A percentile compares a stretch with the other conserved stretches of the same genome.
Evolutionary conservation across 2,329 filamentous ascomycete genomes (phyloP).

Genomic region (Escovopsis weberi): DNA sequence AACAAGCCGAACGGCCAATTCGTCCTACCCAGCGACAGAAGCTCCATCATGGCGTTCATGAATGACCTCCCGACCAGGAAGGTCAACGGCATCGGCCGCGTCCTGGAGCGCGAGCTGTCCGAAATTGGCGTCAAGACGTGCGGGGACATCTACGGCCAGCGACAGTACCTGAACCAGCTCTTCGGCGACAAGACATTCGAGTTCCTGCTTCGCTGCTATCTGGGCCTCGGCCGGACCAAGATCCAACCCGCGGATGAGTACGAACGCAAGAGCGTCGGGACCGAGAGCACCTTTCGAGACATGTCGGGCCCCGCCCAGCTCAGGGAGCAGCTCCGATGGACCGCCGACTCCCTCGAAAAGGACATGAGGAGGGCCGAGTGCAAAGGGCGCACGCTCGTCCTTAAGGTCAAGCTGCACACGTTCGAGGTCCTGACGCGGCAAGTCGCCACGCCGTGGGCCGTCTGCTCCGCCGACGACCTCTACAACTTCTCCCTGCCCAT

Average conservation of each 20-base stretch:
- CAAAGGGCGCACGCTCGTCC: constrained; percentile 77
- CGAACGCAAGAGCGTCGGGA: constrained; percentile 86
- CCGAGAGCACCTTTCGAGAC: constrained; percentile 81
- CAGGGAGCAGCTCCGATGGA: constrained; percentile 62
- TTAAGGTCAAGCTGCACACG: constrained; percentile 90
- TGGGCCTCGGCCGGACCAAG: constrained; percentile 74
- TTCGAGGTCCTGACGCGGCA: constrained; percentile 87
- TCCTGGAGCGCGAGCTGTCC: constrained; percentile 79
- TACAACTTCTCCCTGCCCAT: constrained; percentile 74
- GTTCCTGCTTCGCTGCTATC: constrained; percentile 70
- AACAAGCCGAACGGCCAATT: constrained; percentile 97
- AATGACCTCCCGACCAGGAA: constrained; percentile 69
- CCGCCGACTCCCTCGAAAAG: constrained; percentile 73
- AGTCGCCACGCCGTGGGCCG: constrained; percentile 54
- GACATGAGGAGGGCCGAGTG: constrained; percentile 67
- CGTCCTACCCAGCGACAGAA: constrained; percentile 54
- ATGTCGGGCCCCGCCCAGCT: constrained; percentile 55
- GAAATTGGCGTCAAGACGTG: constrained; percentile 80
- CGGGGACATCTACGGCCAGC: constrained; percentile 68
- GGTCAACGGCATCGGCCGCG: constrained; percentile 87
- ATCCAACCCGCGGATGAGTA: constrained; percentile 80
- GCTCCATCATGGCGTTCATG: constrained; percentile 76
- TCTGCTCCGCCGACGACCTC: constrained; percentile 63
- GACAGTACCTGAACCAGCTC: constrained; percentile 57
- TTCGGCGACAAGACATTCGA: constrained; percentile 87